Base-by-base conservation (phyloP, 192 early-diverging fungal genomes). In the Neocallimastix lanati region DNA sequence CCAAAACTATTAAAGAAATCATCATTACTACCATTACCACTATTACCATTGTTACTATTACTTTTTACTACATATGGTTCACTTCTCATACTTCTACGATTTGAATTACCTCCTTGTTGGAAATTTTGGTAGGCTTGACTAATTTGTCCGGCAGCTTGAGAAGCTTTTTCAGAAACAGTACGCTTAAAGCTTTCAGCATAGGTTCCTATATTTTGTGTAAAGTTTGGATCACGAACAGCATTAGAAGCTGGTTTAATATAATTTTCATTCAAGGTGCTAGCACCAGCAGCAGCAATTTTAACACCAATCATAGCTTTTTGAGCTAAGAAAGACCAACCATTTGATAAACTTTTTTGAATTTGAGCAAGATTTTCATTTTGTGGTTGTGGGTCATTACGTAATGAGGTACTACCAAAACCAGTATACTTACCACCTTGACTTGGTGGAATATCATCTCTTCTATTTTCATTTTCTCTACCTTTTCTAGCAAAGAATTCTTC, bases 391-490 rank as follows among this genome's bases (percentile, higher is more conserved):
- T 50, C 16, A 21, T 21, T 50, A 50, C 21, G 40, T 21, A 50
- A 18, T 16, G 40, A 28, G n/a, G 88, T 81, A 77, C 88, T 92
- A 36, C 93, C n/a, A n/a, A n/a, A n/a, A n/a, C n/a, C n/a, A n/a
- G n/a, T n/a, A n/a, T n/a, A n/a, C n/a, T n/a, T n/a, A 29, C 93
- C 93, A 25, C 93, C 93, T 81, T 94, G 93, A 80, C 82, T 91
- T 12, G 93, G 93, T 29, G 93, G 91, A 67, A 93, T 80, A 40
- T 86, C 40, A n/a, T 89, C 90, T 14, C 89, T 81, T 40, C 93
- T 83, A 30, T 29, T 29, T 13, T 85, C 84, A 81, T 94, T 94
- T 28, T 84, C 83, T 12, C 80, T 76, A n/a, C n/a, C n/a, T n/a
- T n/a, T n/a, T n/a, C n/a, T n/a, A n/a, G n/a, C n/a, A n/a, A n/a